Evolutionary conservation across 2,329 filamentous ascomycete species (phyloP).

Genomic region (Hypoxylon sp.): DNA sequence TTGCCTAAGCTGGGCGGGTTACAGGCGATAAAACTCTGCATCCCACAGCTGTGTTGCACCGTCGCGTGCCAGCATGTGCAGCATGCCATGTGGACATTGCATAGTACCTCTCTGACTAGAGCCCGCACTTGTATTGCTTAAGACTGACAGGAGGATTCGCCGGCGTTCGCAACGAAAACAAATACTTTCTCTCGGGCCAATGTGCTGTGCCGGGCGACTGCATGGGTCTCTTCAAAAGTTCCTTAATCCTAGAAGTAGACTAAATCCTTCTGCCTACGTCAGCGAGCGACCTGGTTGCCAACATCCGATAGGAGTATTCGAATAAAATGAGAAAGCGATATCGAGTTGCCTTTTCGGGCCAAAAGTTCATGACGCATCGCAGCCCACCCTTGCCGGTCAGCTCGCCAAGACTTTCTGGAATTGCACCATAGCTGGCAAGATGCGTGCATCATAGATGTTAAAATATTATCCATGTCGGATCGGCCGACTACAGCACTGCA

Average conservation of each 20-base stretch:
- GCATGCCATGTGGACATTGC: slow-evolving; percentile 34
- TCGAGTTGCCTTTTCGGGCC: slow-evolving; percentile 29
- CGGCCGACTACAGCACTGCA: not conserved
- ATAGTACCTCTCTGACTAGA: slow-evolving; percentile 17
- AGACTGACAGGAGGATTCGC: slow-evolving; percentile 20
- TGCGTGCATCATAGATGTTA: not conserved
- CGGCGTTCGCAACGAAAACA: slow-evolving; percentile 7
- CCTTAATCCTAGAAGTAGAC: slow-evolving; percentile 18
- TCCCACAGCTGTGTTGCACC: slow-evolving; percentile 5
- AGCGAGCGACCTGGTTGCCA: slow-evolving; percentile 4
- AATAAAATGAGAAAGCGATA: slow-evolving; percentile 10
- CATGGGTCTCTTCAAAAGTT: slow-evolving; percentile 26
- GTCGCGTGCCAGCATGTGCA: slow-evolving; percentile 11
- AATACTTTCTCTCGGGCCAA: slow-evolving; percentile 7
- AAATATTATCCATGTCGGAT: not conserved
- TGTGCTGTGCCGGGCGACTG: slow-evolving; percentile 22
- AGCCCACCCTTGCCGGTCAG: slow-evolving; percentile 23
- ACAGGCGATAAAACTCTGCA: slow-evolving; percentile 1
- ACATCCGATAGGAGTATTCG: not conserved
- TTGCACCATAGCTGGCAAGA: slow-evolving; percentile 4
- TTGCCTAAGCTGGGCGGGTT: slow-evolving; percentile 12
- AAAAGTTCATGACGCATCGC: slow-evolving; percentile 15
- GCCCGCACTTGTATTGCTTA: slow-evolving; percentile 8
- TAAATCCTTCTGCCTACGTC: slow-evolving; percentile 22
- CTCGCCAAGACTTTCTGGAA: slow-evolving; percentile 7